Percentiles rank a stretch among this genome's conserved stretches.
Conservation (phyloP, 345 rosid species). For the Bruguiera sexangula region DNA sequence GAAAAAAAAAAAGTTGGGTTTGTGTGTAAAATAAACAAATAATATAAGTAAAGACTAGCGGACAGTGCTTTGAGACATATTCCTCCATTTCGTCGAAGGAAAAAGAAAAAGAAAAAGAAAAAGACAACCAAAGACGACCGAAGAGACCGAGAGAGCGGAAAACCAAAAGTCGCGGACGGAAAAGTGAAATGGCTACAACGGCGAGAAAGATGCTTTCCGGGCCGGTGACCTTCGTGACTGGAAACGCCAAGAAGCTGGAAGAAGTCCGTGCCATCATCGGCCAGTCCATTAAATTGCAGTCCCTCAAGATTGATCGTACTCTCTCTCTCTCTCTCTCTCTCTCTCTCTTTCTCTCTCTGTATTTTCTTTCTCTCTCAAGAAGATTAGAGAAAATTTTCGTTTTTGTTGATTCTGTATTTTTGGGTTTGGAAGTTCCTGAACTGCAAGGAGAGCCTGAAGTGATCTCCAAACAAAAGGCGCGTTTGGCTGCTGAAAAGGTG, state of each 20-base stretch:
- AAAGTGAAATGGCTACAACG: conserved; percentile 31
- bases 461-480: conserved; percentile 90
- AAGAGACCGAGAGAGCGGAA: no score
- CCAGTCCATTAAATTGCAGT: conserved; percentile 69
- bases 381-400: no score
- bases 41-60: no score
- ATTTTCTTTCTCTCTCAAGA: background rate
- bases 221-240: conserved; percentile 93
- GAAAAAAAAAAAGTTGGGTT: no score
- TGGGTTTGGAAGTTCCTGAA: conserved; percentile 60
- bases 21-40: no score
- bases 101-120: no score
- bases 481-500: conserved; percentile 76
- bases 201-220: conserved; percentile 38
- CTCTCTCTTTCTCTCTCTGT: background rate
- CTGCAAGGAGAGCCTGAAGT: conserved; percentile 92
- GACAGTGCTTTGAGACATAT: no score
- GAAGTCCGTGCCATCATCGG: conserved; percentile 90
- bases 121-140: no score
- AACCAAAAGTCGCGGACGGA: no score
- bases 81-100: no score
- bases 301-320: conserved; percentile 83
- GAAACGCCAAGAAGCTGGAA: conserved; percentile 93
- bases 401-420: background rate
- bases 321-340: background rate